Evolutionary conservation across 495 filamentous ascomycete genomes (phyloP).

Genomic region (Daldinia vernicosa): DNA sequence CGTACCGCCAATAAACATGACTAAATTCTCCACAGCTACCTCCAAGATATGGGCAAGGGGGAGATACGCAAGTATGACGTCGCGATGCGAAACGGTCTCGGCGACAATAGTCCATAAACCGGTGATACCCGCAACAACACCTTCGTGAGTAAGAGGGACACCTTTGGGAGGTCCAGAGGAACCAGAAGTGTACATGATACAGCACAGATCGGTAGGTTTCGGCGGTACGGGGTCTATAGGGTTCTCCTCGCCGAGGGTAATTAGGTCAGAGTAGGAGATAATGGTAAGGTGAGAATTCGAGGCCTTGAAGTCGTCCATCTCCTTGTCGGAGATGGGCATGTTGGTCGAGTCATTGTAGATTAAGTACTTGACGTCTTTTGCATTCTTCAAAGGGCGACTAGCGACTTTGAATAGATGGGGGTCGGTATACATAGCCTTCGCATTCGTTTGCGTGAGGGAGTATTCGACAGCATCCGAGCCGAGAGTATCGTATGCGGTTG

Average conservation of each 20-base stretch:
- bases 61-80: constrained; percentile 80
- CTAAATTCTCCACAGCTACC: constrained; percentile 78
- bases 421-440: constrained; percentile 69
- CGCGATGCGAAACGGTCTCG: constrained; percentile 60
- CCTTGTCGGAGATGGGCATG: constrained; percentile 49
- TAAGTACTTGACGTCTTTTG: constrained; percentile 52
- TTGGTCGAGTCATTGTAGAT: constrained; percentile 57
- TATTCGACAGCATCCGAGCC: constrained; percentile 68
- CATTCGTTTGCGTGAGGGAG: constrained; percentile 66
- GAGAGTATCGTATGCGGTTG: constrained; percentile 73
- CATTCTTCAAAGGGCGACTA: constrained; percentile 52
- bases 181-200: constrained; percentile 96
- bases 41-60: constrained; percentile 92
- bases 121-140: constrained; percentile 71
- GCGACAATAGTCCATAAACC: constrained; percentile 54
- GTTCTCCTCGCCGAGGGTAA: constrained; percentile 68
- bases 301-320: constrained; percentile 56
- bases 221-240: constrained; percentile 73
- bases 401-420: constrained; percentile 65
- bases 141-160: constrained; percentile 79
- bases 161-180: constrained; percentile 92
- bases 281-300: constrained; percentile 52
- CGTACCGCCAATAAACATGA: constrained; percentile 74
- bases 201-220: constrained; percentile 73
- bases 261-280: constrained; percentile 56